Conservation (phyloP, 2,329 filamentous ascomycete genomes). For the Talaromyces sp. region DNA sequence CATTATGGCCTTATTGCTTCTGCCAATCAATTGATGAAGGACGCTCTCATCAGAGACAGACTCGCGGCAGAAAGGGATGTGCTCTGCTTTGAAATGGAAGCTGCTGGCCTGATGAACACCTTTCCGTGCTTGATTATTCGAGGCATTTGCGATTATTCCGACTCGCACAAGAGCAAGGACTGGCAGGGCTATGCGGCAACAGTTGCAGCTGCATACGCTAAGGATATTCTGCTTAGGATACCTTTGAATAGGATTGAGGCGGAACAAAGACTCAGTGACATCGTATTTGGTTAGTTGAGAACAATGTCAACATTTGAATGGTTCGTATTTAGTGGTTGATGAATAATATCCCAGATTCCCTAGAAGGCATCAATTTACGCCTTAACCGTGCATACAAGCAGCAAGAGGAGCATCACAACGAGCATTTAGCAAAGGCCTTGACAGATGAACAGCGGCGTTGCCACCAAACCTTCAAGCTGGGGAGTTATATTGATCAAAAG, state of each 20-base stretch:
- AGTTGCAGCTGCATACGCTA: conserved; percentile 15
- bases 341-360: no score
- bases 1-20: conserved; percentile 24
- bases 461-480: background rate
- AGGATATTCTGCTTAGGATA: conserved; percentile 16
- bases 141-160: background rate
- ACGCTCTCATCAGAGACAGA: conserved; percentile 12
- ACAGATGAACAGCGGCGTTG: background rate
- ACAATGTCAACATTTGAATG: no score
- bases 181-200: conserved; percentile 12
- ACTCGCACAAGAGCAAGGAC: background rate
- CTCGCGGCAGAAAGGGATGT: conserved; percentile 2
- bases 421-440: background rate
- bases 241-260: conserved; percentile 1
- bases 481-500: background rate
- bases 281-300: no score
- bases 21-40: conserved; percentile 16
- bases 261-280: no score
- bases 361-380: background rate
- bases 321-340: no score
- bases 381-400: background rate
- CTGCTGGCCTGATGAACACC: background rate
- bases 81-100: conserved; percentile 12
- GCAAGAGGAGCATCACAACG: background rate
- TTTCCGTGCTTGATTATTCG: background rate